Conservation (phyloP, 2,329 filamentous ascomycete genomes). For the Neonectria coccinea region DNA sequence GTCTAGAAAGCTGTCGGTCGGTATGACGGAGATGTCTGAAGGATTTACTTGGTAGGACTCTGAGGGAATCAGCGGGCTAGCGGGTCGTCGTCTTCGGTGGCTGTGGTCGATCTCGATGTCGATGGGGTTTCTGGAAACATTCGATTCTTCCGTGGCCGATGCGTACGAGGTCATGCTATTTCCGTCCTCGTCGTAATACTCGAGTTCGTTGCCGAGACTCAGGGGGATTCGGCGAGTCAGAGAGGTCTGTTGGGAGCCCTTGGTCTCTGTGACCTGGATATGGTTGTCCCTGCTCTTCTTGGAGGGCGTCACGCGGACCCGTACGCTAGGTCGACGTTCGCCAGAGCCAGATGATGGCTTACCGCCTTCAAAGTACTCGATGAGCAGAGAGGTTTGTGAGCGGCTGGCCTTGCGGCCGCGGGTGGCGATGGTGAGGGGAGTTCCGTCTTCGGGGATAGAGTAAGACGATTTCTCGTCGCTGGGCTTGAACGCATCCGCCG, state of each 20-base stretch:
- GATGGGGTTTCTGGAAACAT: conserved; percentile 80
- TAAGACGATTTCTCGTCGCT: conserved; percentile 80
- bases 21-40: conserved; percentile 88
- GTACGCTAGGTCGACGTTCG: conserved; percentile 83
- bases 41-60: conserved; percentile 73
- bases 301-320: conserved; percentile 82
- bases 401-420: conserved; percentile 68
- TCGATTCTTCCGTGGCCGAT: conserved; percentile 83
- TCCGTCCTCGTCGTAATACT: conserved; percentile 68
- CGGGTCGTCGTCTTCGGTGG: conserved; percentile 69
- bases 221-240: conserved; percentile 65
- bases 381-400: conserved; percentile 91
- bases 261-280: conserved; percentile 87
- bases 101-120: conserved; percentile 87
- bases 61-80: conserved; percentile 75
- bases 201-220: conserved; percentile 54
- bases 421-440: conserved; percentile 91
- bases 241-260: conserved; percentile 76
- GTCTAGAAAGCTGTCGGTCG: conserved; percentile 71
- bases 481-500: conserved; percentile 74
- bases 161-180: conserved; percentile 79
- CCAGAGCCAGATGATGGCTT: conserved; percentile 67
- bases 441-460: conserved; percentile 87
- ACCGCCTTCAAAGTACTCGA: conserved; percentile 92
- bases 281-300: conserved; percentile 72